These are phyloP conservation scores for Zoysia pacifica DNA, from an alignment of 176 grass and related monocot species.

Conservation along the genomic window DNA sequence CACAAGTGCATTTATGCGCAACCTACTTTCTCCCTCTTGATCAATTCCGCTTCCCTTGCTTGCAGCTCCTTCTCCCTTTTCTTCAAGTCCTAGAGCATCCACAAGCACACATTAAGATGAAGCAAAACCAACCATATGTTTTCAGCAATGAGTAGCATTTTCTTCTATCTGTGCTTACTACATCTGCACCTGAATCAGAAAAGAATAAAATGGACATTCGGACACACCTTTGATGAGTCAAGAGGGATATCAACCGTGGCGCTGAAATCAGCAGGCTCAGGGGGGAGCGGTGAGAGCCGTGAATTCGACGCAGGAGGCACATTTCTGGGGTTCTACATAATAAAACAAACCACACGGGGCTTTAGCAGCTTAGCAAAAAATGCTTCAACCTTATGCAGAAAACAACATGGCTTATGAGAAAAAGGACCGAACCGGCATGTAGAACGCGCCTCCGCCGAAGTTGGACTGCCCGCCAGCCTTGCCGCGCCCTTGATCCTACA, in stretches of 20 bases:
- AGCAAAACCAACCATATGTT: background rate
- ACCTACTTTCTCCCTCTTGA: constrained; percentile 68
- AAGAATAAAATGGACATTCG: background rate
- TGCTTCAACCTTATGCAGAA: background rate
- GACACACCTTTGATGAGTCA: constrained; percentile 71
- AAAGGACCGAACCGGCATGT: constrained; percentile 49
- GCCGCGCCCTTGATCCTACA: constrained; percentile 52
- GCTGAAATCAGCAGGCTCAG: constrained; percentile 70
- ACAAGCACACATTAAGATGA: background rate
- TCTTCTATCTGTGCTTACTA: constrained; percentile 15
- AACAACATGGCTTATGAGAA: background rate
- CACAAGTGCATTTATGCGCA: background rate
- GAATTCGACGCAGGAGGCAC: constrained; percentile 73
- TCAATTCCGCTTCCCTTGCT: constrained; percentile 57
- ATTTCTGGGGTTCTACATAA: constrained; percentile 68
- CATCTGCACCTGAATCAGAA: background rate
- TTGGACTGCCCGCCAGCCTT: constrained; percentile 58
- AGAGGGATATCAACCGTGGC: constrained; percentile 61
- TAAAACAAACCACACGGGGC: background rate
- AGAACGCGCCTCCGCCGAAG: constrained; percentile 64
- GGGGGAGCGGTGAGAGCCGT: constrained; percentile 66
- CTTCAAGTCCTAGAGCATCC: constrained; percentile 53
- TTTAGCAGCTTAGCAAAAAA: constrained; percentile 12
- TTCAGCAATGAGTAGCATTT: background rate
- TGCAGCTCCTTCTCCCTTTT: constrained; percentile 68